Evolutionary conservation across 179 eudicot genomes (phyloP), one percentile per base, ranked within the genome.

Genomic region (Corrigiola litoralis): DNA sequence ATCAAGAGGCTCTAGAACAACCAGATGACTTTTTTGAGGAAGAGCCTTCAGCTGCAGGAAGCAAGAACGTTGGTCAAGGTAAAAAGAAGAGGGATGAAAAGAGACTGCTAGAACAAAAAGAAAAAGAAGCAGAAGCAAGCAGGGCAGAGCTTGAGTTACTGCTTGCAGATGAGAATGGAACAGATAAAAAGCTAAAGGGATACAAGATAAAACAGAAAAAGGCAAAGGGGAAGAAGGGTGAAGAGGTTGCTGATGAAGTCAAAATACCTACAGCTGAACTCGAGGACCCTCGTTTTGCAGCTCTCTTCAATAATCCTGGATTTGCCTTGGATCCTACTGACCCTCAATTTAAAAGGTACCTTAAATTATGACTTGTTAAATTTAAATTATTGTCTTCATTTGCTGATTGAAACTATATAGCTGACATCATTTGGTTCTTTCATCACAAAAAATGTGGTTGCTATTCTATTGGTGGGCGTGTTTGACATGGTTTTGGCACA

Each of bases 241-340:
- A 84, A 69, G 87, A 72, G 72, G 71, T 73, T 65, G 55, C 61
- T 13, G 84, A 73, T 27, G 97, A 84, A 76, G 88, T 70, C 17
- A 90, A 86, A 46, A 57, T 94, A 76, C 97, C 97, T 29, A 65
- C 66, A 31, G 71, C 72, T 51, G 88, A 94, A 38, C 68, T 63
- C 16, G 76, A 82, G 18, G 99, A 94, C 76, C 91, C 94, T 6
- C 84, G 99, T 46, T 94, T 94, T 66, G 77, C 94, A 6, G 72
- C 76, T 60, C 74, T 82, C 37, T 83, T 87, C 68, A 81, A 61
- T 13, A 78, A 82, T 48, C 96, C 87, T 47, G 76, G 59, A 31
- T 90, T 64, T 77, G 87, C 94, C 46, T 72, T 86, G 82, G 99
- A 94, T 72, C 98, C 99, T 33, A 94, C 99, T 5, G 95, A 90